Evolutionary conservation across 2,329 filamentous ascomycete genomes (phyloP), one percentile per base, ranked within the genome.

Genomic region (Akanthomyces uredinophilus): DNA sequence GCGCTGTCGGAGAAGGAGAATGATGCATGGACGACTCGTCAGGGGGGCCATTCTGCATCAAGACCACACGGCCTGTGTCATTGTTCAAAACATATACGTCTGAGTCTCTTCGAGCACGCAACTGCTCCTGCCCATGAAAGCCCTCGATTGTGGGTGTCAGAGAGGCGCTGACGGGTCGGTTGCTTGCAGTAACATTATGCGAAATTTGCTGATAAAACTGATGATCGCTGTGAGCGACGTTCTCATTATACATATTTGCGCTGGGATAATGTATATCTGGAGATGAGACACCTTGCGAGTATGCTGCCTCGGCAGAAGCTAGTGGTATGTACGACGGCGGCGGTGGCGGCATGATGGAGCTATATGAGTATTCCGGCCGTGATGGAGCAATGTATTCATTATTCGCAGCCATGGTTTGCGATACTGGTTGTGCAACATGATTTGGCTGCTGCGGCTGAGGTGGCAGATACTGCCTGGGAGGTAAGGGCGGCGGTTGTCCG

Each of bases 291-390:
- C n/a, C 1, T 8, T 60, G 58, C 8, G 49, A 18, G 16, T 52
- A n/a, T 14, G 49, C 13, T 7, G 39, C 8, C 20, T 27, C n/a
- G 8, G 24, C 39, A 37, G 57, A 22, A 18, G 39, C 18, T 4
- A 39, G 58, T 2, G 58, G 58, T 27, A 60, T 47, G 27, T 60
- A 54, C 14, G 49, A 37, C 3, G 58, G 58, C 14, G 58, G 39
- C 20, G 58, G 58, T 20, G 58, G 58, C 11, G 58, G 58, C 49
- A 60, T 35, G 5, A 60, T 46, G 18, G 58, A 53, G 58, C 29
- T 47, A 14, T 60, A 60, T 16, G 58, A 60, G 20, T 24, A 46
- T 14, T 53, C 49, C 27, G 49, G 49, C 24, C 41, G 50, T 5
- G 18, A 13, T 18, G 39, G 14, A 7, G 7, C 8, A n/a, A 8